Evolutionary conservation across 352 stramenopile genomes (phyloP).

Genomic region (Globisporangium mamillatum): DNA sequence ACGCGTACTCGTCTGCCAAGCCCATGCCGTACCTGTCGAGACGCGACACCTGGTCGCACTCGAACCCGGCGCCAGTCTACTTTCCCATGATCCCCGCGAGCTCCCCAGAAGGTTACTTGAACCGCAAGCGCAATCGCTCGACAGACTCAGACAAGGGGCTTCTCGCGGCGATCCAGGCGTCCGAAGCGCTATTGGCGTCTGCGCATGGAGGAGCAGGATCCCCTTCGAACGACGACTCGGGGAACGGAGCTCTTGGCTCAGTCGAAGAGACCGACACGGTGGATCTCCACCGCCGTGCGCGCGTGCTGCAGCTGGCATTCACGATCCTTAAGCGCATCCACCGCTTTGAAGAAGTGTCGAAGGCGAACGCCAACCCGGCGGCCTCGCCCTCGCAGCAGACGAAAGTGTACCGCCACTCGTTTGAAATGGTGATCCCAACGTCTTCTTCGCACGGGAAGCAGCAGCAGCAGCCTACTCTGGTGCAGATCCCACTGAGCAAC

Average conservation of each 20-base stretch:
- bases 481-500: conserved; percentile 60
- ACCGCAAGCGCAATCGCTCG: conserved; percentile 72
- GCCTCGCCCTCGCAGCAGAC: neutral
- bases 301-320: conserved; percentile 56
- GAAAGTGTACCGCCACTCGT: conserved; percentile 52
- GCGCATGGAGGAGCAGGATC: neutral
- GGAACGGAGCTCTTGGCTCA: neutral
- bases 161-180: conserved; percentile 45
- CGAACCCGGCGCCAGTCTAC: conserved; percentile 14
- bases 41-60: conserved; percentile 13
- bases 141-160: conserved; percentile 63
- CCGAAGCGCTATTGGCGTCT: conserved; percentile 28
- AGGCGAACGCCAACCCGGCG: conserved; percentile 24
- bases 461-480: conserved; percentile 22
- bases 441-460: conserved; percentile 17
- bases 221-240: neutral
- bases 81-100: conserved; percentile 29
- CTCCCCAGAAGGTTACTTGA: conserved; percentile 32
- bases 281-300: conserved; percentile 53
- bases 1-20: conserved; percentile 46
- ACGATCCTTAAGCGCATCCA: conserved; percentile 60
- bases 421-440: conserved; percentile 53
- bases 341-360: conserved; percentile 52
- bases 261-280: conserved; percentile 16
- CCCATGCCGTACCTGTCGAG: conserved; percentile 34